phyloP scores from a whole-genome alignment of 2,329 filamentous ascomycete species.

The Neofusicoccum umdonicola region DNA sequence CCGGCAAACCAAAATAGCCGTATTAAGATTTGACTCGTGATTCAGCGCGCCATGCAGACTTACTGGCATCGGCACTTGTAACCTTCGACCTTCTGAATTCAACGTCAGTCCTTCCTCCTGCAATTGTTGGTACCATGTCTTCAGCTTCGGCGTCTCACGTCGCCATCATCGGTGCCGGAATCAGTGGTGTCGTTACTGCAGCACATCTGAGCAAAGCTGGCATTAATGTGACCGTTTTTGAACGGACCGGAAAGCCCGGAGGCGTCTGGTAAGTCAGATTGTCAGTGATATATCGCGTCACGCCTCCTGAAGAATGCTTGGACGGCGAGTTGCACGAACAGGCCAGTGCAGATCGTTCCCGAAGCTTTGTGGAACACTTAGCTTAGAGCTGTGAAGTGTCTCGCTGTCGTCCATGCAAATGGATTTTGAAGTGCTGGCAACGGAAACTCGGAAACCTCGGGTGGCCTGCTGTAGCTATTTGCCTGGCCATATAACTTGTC shows the following conservation, averaged over 20 bases:
- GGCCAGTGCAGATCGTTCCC: too few species aligned
- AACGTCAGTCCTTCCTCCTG: not conserved
- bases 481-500: too few species aligned
- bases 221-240: conserved; percentile 54
- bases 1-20: conserved; percentile 20
- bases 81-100: not conserved
- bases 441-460: too few species aligned
- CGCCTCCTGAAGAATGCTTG: too few species aligned
- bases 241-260: conserved; percentile 52
- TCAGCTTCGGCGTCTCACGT: conserved; percentile 22
- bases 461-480: too few species aligned
- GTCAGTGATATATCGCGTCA: not conserved
- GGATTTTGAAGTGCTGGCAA: too few species aligned
- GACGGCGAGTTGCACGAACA: too few species aligned
- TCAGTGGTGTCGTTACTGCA: conserved; percentile 36
- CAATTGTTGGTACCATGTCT: conserved; percentile 19
- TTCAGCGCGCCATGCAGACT: not conserved
- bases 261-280: conserved; percentile 52
- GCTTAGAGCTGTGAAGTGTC: too few species aligned
- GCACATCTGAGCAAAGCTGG: conserved; percentile 35
- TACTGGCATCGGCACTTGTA: not conserved
- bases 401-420: too few species aligned
- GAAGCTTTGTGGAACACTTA: too few species aligned
- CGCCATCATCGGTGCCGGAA: conserved; percentile 37
- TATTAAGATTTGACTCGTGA: not conserved